Base-by-base conservation (phyloP, 495 filamentous ascomycete genomes). In the Oleoguttula mirabilis region DNA sequence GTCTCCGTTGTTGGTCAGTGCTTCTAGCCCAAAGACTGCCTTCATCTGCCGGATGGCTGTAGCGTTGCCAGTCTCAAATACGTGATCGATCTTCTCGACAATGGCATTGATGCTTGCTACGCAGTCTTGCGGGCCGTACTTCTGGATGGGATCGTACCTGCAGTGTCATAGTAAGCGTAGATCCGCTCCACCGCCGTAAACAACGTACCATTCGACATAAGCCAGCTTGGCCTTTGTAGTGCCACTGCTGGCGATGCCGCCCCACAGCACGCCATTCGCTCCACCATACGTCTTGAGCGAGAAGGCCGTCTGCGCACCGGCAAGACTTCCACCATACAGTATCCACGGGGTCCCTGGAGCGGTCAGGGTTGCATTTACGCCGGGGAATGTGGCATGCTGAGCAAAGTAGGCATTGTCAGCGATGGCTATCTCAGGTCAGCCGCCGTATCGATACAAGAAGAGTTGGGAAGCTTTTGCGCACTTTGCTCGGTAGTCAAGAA, bases 401-500 rank as follows among this genome's bases (percentile, higher is more conserved):
- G 80, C 79, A 60, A 85, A 85, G 56, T 78, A 85, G 12, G 69
- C 80, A 30, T 71, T 70, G 54, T 87, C 82, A 5, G 78, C 80
- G 10, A 87, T 44, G 0, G 79, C 74, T 50, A n/a, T 7, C 7
- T 28, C 7, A n/a, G 25, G 25, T 28, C 25, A 28, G 25, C 25
- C n/a, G n/a, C n/a, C n/a, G n/a, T n/a, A n/a, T n/a, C n/a, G n/a
- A n/a, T n/a, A n/a, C n/a, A n/a, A n/a, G n/a, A n/a, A n/a, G n/a
- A n/a, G n/a, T n/a, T n/a, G n/a, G n/a, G n/a, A n/a, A n/a, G n/a
- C n/a, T n/a, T n/a, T n/a, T n/a, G n/a, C 25, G 25, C n/a, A 28
- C 25, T 28, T n/a, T 87, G 82, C 36, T 84, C 78, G 4, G 80
- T 87, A 1, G 77, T 77, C 52, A 87, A 64, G 62, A 87, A 85